Evolutionary conservation across 768 basidiomycete species (phyloP).

Genomic region (Hortiboletus campestris): DNA sequence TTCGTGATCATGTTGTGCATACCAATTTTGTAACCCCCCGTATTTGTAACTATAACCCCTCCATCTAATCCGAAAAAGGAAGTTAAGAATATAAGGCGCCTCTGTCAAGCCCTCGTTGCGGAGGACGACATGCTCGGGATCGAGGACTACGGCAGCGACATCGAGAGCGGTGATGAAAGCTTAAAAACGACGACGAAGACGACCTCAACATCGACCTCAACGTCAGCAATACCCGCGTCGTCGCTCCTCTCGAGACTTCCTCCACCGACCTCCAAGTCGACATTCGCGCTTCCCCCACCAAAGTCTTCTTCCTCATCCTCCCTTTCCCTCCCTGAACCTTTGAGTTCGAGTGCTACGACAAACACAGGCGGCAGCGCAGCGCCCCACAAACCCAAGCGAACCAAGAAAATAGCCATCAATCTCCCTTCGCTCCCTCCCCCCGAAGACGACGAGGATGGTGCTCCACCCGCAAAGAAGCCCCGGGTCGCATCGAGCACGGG

Average conservation of each 20-base stretch:
- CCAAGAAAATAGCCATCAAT: conserved; percentile 43
- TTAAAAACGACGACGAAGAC: conserved; percentile 9
- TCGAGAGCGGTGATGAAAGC: conserved; percentile 51
- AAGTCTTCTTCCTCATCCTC: conserved; percentile 25
- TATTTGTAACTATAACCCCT: no score
- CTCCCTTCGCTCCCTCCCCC: conserved; percentile 31
- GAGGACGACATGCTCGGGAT: no score
- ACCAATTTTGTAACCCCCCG: no score
- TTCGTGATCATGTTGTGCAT: no score
- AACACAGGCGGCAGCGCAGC: conserved; percentile 9
- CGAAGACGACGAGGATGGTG: conserved; percentile 43
- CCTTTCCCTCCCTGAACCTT: conserved; percentile 29
- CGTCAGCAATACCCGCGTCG: not conserved
- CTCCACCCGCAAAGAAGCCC: conserved; percentile 59
- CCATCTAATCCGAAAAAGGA: no score
- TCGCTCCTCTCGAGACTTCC: conserved; percentile 22
- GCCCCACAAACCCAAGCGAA: conserved; percentile 40
- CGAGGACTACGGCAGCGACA: conserved; percentile 65
- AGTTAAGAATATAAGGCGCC: no score
- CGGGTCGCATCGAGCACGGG: conserved; percentile 44
- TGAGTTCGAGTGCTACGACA: not conserved
- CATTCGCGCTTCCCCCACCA: conserved; percentile 38
- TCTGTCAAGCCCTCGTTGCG: no score
- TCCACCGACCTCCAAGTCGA: conserved; percentile 30
- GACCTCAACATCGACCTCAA: not conserved